Evolutionary conservation across 2,329 filamentous ascomycete genomes (phyloP).

Genomic region (Penicillium sp.): DNA sequence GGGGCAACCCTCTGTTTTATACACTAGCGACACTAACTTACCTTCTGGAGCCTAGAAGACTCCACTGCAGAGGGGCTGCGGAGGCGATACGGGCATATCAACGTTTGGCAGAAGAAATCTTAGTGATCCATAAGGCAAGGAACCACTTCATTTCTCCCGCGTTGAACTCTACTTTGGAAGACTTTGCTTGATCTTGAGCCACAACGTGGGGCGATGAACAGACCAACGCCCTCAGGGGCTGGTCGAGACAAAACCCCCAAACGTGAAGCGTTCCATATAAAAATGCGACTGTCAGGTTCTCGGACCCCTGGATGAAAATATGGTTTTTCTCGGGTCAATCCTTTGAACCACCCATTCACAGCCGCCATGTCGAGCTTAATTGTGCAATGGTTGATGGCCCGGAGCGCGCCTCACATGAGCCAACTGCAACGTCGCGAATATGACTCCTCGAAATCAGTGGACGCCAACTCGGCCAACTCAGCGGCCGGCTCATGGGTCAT

Average conservation of each 20-base stretch:
- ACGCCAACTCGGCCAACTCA: slow-evolving; percentile 20
- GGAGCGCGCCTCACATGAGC: background rate
- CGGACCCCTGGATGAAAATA: background rate
- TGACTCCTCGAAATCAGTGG: slow-evolving; percentile 12
- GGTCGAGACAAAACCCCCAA: background rate
- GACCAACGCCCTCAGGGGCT: slow-evolving; percentile 3
- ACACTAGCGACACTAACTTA: background rate
- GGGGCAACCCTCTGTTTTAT: background rate
- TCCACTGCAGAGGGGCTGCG: slow-evolving; percentile 6
- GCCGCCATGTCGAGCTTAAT: slow-evolving; percentile 15
- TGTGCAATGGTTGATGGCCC: slow-evolving; percentile 6
- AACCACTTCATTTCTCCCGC: slow-evolving; percentile 6
- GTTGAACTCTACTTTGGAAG: background rate
- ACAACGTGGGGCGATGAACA: background rate
- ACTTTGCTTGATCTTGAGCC: background rate
- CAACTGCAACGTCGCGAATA: slow-evolving; percentile 8
- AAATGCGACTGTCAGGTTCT: background rate
- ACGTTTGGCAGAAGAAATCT: background rate
- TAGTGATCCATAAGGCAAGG: background rate
- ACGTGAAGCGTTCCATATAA: slow-evolving; percentile 6
- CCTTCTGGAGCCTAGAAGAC: background rate
- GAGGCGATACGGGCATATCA: background rate
- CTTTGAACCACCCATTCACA: slow-evolving; percentile 1
- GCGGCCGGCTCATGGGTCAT: slow-evolving; percentile 18
- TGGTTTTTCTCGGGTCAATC: background rate